Evolutionary conservation across 805 yeast genomes (phyloP), one percentile per base, ranked within the genome.

Genomic region (Ogataea polymorpha): DNA sequence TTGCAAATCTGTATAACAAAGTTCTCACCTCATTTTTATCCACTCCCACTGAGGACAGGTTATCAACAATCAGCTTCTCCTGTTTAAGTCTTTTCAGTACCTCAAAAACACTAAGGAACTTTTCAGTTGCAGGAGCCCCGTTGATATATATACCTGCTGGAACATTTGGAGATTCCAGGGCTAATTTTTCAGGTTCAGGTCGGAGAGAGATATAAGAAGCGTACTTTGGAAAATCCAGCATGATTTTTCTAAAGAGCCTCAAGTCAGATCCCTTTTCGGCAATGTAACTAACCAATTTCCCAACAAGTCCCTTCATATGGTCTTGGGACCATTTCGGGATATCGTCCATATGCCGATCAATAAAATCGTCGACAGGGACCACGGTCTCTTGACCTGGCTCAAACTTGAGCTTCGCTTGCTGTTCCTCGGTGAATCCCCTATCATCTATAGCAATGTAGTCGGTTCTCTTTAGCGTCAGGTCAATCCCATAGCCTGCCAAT

Each of bases 381-480:
- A 11, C 29, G 2, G 24, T 12, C 2, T 25, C 30, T 6, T 42
- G 32, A 6, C 20, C 23, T 9, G 42, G 23, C 11, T 51, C 44
- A 20, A 54, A 50, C 30, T 61, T 58, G n/a, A 59, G 49, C 36
- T 58, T 54, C 12, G 49, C 47, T 27, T 55, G 62, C 35, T 55
- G 57, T 21, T 59, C 55, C 25, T 43, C 46, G n/a, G 56, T 49
- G 34, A 44, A 51, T 18, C 71, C 76, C 34, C 82, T 65, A 50
- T 81, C 88, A 51, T 81, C 87, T 35, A 80, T 71, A 3, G 73
- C 86, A 20, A 80, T 65, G 44, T 82, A 80, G 49, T 82, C 87
- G 0, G 86, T 77, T 48, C 83, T 66, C 51, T 84, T 84, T 45
- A 84, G 53, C 1, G 80, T 74, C 32, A 83, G 56, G 32, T 75